Conservation (phyloP, 2,329 filamentous ascomycete genomes). For the Arachnomyces sp. region DNA sequence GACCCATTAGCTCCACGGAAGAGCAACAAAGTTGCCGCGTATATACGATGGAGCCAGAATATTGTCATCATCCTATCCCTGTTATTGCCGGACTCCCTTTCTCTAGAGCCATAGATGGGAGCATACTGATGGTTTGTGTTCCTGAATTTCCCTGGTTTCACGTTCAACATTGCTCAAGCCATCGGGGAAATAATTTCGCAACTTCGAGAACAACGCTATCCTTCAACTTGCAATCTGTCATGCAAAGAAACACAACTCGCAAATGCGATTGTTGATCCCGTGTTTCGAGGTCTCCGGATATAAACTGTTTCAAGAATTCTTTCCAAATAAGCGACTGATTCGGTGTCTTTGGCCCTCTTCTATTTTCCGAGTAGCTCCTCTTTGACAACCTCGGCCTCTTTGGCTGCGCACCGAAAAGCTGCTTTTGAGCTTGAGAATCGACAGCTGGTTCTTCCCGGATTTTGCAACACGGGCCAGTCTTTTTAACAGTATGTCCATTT, state of each 20-base stretch:
- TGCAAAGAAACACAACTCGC: constrained; percentile 2
- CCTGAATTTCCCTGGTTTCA: neutral
- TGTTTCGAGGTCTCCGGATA: neutral
- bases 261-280: constrained; percentile 2
- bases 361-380: neutral
- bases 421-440: neutral
- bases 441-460: neutral
- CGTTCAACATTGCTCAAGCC: constrained; percentile 4
- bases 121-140: constrained; percentile 3
- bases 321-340: neutral
- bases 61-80: constrained; percentile 1
- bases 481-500: constrained; percentile 3
- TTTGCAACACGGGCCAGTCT: neutral
- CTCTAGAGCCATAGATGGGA: neutral
- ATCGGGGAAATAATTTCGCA: constrained; percentile 1
- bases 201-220: constrained; percentile 3
- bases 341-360: neutral
- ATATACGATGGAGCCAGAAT: constrained; percentile 4
- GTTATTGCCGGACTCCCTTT: neutral
- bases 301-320: constrained; percentile 1
- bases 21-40: constrained; percentile 1
- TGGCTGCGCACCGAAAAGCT: neutral
- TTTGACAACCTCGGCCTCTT: neutral
- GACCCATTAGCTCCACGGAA: neutral
- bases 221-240: neutral